Evolutionary conservation across 1,284 basidiomycete genomes (phyloP), one percentile per base, ranked within the genome.

Genomic region (Apiotrichum sp.): DNA sequence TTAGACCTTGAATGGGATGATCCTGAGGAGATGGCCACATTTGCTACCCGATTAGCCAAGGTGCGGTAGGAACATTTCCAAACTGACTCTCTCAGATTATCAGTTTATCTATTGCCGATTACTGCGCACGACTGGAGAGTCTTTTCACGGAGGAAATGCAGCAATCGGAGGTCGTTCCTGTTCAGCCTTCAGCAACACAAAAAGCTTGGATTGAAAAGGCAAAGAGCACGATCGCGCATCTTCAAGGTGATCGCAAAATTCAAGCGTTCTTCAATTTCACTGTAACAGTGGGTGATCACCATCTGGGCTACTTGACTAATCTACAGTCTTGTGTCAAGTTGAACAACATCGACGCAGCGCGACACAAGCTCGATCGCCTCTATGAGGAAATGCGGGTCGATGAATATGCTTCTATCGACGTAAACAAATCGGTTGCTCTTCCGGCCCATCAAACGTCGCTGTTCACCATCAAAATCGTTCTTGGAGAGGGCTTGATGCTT

Each of bases 161-260:
- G 32, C 44, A 46, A 34, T 65, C 67, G 7, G 40, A 41, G n/a
- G 14, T n/a, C 5, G 8, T 9, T 5, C 40, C 8, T 5, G 40
- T 5, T 9, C 40, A 41, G 40, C 40, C 40, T 14, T 90, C 91
- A 2, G 67, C 67, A 7, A 62, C 91, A 71, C 73, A 79, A 44
- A 88, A 89, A 6, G 93, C 92, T 0, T 98, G 93, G 93, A 81
- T 98, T 33, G 92, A 95, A 71, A 93, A 89, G 65, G 95, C 95
- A 6, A 86, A 87, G 66, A 86, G 87, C 67, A 78, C 78, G 1
- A 79, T 93, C 6, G 80, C 86, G 1, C 80, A 81, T 6, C 79
- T 81, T 9, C 79, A 86, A 57, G 86, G 87, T 22, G 92, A 97
- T 75, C 92, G 90, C 80, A 92, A 89, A 74, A 63, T 75, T 5